phyloP scores from a whole-genome alignment of 495 filamentous ascomycete species.

The Penicillium fimorum region DNA sequence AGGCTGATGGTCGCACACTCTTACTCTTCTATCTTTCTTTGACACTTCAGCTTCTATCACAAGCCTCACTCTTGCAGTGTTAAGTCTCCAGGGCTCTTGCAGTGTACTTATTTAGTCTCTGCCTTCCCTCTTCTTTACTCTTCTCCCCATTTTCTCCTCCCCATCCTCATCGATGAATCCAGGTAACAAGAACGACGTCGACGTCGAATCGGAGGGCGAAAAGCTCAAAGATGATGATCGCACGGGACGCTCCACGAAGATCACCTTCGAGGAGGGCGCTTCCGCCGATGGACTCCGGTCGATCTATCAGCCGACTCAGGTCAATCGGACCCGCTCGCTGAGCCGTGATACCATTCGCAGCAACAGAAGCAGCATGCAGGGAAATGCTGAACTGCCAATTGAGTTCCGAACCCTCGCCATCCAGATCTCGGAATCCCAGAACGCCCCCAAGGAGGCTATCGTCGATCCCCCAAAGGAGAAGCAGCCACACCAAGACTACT shows the following conservation, averaged over 20 bases:
- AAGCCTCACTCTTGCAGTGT: no score
- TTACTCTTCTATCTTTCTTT: neutral
- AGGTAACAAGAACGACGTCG: conserved; percentile 16
- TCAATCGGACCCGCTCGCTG: conserved; percentile 22
- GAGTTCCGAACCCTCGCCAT: conserved; percentile 49
- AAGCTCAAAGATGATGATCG: conserved; percentile 19
- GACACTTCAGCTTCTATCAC: neutral
- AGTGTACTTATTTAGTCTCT: neutral
- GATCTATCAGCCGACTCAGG: conserved; percentile 21
- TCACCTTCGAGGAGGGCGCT: conserved; percentile 26
- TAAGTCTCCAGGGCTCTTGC: neutral
- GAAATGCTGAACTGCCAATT: conserved; percentile 35
- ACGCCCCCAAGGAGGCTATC: conserved; percentile 24
- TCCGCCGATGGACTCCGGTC: conserved; percentile 22
- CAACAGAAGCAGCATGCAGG: conserved; percentile 15
- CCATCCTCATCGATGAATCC: conserved; percentile 1
- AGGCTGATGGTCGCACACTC: neutral
- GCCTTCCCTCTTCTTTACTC: neutral
- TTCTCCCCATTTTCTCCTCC: conserved; percentile 1
- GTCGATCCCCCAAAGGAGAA: conserved; percentile 25
- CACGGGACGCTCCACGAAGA: conserved; percentile 14
- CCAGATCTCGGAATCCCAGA: conserved; percentile 44
- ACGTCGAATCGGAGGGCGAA: conserved; percentile 21
- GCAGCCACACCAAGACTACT: conserved; percentile 39
- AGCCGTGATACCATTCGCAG: conserved; percentile 27